These are phyloP conservation scores for Agrocybe pediades DNA, from an alignment of 768 basidiomycete species.

Conservation along the genomic window DNA sequence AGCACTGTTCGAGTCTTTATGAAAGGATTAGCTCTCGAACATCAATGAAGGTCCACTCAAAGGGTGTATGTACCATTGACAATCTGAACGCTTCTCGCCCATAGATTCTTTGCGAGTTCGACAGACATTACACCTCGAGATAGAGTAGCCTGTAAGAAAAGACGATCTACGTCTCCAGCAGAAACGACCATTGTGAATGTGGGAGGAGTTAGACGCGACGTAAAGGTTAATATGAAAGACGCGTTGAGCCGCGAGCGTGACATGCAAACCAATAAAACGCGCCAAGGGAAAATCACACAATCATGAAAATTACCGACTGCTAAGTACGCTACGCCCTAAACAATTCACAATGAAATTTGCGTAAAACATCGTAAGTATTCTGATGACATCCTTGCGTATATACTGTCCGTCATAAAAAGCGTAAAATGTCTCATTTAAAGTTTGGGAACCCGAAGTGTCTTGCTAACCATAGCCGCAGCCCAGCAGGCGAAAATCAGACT, in stretches of 20 bases:
- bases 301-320: constrained; percentile 1
- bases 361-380: neutral
- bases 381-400: constrained; percentile 8
- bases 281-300: neutral
- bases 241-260: neutral
- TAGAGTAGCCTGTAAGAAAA: constrained; percentile 80
- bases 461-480: constrained; percentile 98
- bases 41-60: neutral
- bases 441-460: constrained; percentile 89
- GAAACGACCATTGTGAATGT: constrained; percentile 25
- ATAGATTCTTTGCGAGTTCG: constrained; percentile 63
- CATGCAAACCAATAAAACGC: neutral
- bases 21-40: constrained; percentile 7
- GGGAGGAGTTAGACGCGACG: constrained; percentile 6
- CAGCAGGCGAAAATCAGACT: constrained; percentile 79
- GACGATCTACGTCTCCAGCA: constrained; percentile 66
- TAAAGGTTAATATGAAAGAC: constrained; percentile 8
- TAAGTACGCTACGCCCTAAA: neutral
- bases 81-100: constrained; percentile 65
- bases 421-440: constrained; percentile 33
- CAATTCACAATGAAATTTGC: neutral
- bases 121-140: constrained; percentile 71
- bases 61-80: constrained; percentile 56
- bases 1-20: constrained; percentile 52
- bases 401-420: neutral